These are phyloP conservation scores for Cryoendolithus antarcticus DNA, from an alignment of 2,329 filamentous ascomycete genomes.

Conservation along the genomic window DNA sequence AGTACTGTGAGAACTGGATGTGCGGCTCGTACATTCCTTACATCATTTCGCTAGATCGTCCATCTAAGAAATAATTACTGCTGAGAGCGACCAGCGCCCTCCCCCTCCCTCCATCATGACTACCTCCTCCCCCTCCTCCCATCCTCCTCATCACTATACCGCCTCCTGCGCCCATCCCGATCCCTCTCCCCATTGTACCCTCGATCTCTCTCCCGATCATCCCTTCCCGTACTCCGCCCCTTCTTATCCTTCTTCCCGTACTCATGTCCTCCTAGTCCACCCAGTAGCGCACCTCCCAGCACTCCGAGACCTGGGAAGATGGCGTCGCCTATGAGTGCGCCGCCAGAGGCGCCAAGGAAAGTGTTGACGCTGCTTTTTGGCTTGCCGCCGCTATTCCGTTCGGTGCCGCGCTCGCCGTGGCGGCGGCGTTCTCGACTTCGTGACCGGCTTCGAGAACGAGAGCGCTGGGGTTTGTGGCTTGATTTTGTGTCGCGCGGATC, in stretches of 20 bases:
- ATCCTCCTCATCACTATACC: slow-evolving; percentile 5
- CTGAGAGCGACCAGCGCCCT: no score
- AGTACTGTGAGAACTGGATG: no score
- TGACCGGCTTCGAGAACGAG: slow-evolving; percentile 7
- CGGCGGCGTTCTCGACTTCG: slow-evolving; percentile 7
- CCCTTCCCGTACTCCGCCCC: slow-evolving; percentile 1
- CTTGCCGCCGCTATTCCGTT: slow-evolving; percentile 1
- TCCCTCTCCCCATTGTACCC: not conserved
- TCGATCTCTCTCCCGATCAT: not conserved
- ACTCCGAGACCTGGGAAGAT: slow-evolving; percentile 33
- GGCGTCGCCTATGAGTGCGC: slow-evolving; percentile 30
- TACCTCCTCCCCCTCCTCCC: not conserved
- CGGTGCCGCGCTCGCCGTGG: slow-evolving; percentile 3
- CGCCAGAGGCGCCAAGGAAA: slow-evolving; percentile 32
- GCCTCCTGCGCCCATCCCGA: not conserved
- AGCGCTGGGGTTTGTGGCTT: slow-evolving; percentile 5
- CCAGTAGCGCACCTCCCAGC: slow-evolving; percentile 25
- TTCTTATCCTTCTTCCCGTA: slow-evolving; percentile 20
- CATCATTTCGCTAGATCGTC: no score
- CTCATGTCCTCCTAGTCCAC: slow-evolving; percentile 31
- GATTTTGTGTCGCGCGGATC: not conserved
- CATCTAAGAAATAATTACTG: no score
- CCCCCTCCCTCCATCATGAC: no score
- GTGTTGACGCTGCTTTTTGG: slow-evolving; percentile 21
- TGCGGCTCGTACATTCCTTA: no score